A percentile compares a stretch with the other conserved stretches of the same genome.
Evolutionary conservation across 768 basidiomycete genomes (phyloP).

Genomic region (Rhizopogon vesiculosus): DNA sequence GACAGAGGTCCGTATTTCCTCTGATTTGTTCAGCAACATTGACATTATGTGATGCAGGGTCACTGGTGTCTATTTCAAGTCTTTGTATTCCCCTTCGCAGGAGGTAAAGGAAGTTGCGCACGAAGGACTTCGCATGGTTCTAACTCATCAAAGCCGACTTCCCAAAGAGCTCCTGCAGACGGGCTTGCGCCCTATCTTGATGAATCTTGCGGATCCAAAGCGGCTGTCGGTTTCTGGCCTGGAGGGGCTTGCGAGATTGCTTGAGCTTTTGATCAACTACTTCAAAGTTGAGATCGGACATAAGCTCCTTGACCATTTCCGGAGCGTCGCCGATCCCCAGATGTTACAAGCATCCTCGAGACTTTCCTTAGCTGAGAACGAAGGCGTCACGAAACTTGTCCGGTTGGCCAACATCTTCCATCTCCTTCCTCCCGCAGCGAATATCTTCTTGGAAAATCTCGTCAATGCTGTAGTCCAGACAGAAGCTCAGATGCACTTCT

Average conservation of each 20-base stretch:
- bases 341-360: slow-evolving; percentile 77
- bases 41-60: slow-evolving; percentile 48
- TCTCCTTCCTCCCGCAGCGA: slow-evolving; percentile 88
- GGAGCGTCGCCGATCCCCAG: slow-evolving; percentile 84
- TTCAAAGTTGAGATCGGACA: slow-evolving; percentile 99
- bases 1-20: slow-evolving; percentile 61
- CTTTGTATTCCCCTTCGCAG: slow-evolving; percentile 84
- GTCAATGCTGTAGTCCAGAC: slow-evolving; percentile 87
- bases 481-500: slow-evolving; percentile 88
- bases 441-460: slow-evolving; percentile 86
- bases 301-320: slow-evolving; percentile 95
- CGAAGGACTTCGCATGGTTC: slow-evolving; percentile 84
- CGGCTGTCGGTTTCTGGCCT: slow-evolving; percentile 87
- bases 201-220: slow-evolving; percentile 97
- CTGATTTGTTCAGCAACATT: not conserved
- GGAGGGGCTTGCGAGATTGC: slow-evolving; percentile 88
- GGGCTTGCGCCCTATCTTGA: slow-evolving; percentile 91
- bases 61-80: slow-evolving; percentile 96
- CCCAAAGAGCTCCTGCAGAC: slow-evolving; percentile 95
- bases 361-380: slow-evolving; percentile 79
- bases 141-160: slow-evolving; percentile 84
- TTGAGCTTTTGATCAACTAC: slow-evolving; percentile 95
- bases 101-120: slow-evolving; percentile 96
- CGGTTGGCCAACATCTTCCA: slow-evolving; percentile 98
- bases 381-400: slow-evolving; percentile 89